Evolutionary conservation across 257 asterid genomes (phyloP).

Genomic region (Jasminum sambac): DNA sequence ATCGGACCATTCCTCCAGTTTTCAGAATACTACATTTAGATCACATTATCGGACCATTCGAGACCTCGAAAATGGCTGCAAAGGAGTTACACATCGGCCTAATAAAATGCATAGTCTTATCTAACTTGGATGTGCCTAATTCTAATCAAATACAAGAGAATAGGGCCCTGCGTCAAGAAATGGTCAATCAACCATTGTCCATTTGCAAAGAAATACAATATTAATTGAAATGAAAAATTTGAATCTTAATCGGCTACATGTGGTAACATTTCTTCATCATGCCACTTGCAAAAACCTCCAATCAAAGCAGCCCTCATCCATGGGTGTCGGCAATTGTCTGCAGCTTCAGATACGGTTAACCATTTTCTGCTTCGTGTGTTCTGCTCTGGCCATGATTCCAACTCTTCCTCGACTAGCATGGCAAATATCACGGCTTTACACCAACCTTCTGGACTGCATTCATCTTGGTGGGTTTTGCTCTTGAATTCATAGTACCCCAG

Average conservation of each 20-base stretch:
- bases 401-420: slow-evolving; percentile 37
- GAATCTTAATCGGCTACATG: neutral
- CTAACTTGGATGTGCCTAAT: neutral
- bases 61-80: too few species aligned
- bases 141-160: neutral
- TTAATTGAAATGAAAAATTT: neutral
- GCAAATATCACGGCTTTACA: slow-evolving; percentile 39
- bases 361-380: slow-evolving; percentile 33
- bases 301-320: slow-evolving; percentile 39
- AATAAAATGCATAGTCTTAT: neutral
- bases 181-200: neutral
- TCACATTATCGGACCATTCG: too few species aligned
- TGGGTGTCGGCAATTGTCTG: slow-evolving; percentile 29
- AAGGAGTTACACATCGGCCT: too few species aligned
- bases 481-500: slow-evolving; percentile 34
- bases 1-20: too few species aligned
- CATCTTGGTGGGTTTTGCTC: slow-evolving; percentile 42
- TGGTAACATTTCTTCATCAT: neutral
- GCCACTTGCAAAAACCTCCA: slow-evolving; percentile 25
- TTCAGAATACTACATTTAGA: too few species aligned
- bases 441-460: slow-evolving; percentile 35
- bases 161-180: neutral
- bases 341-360: slow-evolving; percentile 34
- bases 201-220: neutral
- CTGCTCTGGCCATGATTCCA: slow-evolving; percentile 37